phyloP scores from a whole-genome alignment of 345 rosid species.

The Heritiera littoralis region DNA sequence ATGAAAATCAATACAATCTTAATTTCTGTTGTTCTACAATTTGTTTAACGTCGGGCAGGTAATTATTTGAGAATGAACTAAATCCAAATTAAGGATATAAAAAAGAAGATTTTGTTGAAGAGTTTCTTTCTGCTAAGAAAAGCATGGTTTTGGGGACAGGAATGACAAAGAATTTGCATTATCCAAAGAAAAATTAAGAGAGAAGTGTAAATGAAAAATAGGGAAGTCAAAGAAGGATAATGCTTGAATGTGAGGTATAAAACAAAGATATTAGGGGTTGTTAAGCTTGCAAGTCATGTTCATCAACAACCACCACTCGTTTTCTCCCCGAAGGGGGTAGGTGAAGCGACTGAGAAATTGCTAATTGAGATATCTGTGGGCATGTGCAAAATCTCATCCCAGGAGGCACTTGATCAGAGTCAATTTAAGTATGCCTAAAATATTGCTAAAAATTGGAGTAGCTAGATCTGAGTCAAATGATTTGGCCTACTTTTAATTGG shows the following conservation, averaged over 20 bases:
- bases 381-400: background rate
- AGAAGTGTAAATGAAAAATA: background rate
- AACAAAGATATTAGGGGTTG: background rate
- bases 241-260: background rate
- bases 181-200: background rate
- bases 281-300: conserved; percentile 9
- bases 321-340: conserved; percentile 4
- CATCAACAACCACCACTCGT: conserved; percentile 16
- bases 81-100: no score
- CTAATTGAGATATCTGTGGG: background rate
- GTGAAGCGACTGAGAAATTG: conserved; percentile 7
- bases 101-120: background rate
- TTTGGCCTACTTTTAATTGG: background rate
- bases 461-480: background rate
- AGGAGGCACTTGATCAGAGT: background rate
- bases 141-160: background rate
- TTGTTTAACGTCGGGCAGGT: no score
- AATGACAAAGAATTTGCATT: background rate
- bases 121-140: background rate
- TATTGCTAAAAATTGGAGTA: background rate
- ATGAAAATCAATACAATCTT: no score
- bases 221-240: background rate
- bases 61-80: no score
- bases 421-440: background rate
- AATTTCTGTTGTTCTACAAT: no score